phyloP scores from a whole-genome alignment of 192 early-diverging fungal species.

The Entophlyctis luteolus region DNA sequence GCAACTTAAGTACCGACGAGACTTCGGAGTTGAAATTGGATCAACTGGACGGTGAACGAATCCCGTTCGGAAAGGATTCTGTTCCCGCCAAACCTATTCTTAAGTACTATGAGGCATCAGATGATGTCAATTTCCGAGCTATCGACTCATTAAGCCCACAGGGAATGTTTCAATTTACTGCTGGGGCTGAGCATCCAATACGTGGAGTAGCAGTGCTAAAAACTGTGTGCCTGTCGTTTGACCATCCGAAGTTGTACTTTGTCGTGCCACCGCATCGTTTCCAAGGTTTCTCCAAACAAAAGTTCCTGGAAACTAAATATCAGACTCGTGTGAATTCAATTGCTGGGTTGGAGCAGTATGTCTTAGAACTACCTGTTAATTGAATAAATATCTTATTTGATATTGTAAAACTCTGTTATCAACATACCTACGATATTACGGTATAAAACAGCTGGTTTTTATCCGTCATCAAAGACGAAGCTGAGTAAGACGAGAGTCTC shows the following conservation, averaged over 20 bases:
- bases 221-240: slow-evolving; percentile 3
- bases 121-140: slow-evolving; percentile 29
- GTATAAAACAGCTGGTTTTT: too few relatives aligned
- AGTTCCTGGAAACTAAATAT: slow-evolving; percentile 3
- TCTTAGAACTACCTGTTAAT: slow-evolving; percentile 19
- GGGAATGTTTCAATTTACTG: slow-evolving; percentile 36
- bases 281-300: slow-evolving; percentile 16
- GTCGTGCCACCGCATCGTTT: background rate
- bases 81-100: slow-evolving; percentile 2
- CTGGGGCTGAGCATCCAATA: slow-evolving; percentile 25
- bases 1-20: slow-evolving; percentile 13
- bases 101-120: slow-evolving; percentile 28
- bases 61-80: slow-evolving; percentile 28
- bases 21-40: slow-evolving; percentile 14
- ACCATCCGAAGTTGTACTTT: background rate
- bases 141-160: slow-evolving; percentile 28
- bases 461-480: too few relatives aligned
- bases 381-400: background rate
- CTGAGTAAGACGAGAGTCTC: too few relatives aligned
- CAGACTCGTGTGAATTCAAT: background rate
- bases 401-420: background rate
- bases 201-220: slow-evolving; percentile 16
- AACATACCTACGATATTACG: too few relatives aligned
- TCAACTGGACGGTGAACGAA: background rate
- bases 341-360: slow-evolving; percentile 22